Evolutionary conservation across 139 green algal species (phyloP).

Genomic region (Picochlorum sp.): DNA sequence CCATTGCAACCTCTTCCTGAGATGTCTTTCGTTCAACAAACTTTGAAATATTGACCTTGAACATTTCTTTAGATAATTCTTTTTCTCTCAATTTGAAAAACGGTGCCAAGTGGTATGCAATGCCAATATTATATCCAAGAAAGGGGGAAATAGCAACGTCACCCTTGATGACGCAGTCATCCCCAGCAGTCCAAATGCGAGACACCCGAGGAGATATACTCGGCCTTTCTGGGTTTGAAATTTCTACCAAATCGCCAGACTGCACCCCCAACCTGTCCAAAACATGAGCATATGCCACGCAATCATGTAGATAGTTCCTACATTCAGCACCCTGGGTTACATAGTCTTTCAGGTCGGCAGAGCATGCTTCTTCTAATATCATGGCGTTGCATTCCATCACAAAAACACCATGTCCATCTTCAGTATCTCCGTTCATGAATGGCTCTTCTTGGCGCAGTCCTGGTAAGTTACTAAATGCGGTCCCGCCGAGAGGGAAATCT

Average conservation of each 20-base stretch:
- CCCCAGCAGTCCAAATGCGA: background rate
- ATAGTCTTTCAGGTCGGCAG: no score
- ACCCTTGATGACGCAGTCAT: background rate
- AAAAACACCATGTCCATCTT: no score
- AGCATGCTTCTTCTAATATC: no score
- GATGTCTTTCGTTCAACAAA: no score
- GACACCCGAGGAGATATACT: background rate
- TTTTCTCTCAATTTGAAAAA: background rate
- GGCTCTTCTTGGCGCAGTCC: no score
- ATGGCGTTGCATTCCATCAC: no score
- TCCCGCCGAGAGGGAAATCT: background rate
- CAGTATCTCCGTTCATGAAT: no score
- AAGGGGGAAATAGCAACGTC: constrained; percentile 10
- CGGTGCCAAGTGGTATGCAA: constrained; percentile 16
- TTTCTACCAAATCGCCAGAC: background rate
- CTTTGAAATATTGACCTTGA: background rate
- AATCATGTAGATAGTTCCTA: background rate
- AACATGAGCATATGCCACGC: background rate
- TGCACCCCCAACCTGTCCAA: background rate
- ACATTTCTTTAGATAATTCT: no score
- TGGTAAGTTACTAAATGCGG: background rate
- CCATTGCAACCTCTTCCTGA: background rate
- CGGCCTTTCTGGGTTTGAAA: background rate
- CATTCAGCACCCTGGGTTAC: background rate
- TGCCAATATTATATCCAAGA: constrained; percentile 27